phyloP scores from a whole-genome alignment of 2,329 filamentous ascomycete species.

The Microcyclosporella mali region DNA sequence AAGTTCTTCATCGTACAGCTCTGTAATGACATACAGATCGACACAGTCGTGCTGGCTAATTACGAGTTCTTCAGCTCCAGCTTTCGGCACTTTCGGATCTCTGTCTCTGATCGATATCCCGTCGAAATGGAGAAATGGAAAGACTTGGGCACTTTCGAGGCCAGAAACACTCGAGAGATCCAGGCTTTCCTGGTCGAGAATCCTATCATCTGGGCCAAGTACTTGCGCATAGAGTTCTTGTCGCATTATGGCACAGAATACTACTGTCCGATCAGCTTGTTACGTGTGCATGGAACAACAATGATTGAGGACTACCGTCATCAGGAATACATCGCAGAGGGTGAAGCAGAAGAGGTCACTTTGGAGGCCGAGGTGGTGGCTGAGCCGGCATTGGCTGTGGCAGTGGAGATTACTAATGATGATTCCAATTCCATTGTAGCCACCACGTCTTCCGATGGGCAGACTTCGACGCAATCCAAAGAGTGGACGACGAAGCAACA shows the following conservation, averaged over 20 bases:
- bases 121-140: slow-evolving; percentile 91
- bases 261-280: slow-evolving; percentile 85
- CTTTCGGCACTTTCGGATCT: slow-evolving; percentile 83
- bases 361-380: slow-evolving; percentile 15
- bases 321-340: slow-evolving; percentile 62
- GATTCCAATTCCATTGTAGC: slow-evolving; percentile 6
- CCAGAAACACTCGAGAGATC: slow-evolving; percentile 84
- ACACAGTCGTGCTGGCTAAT: slow-evolving; percentile 94
- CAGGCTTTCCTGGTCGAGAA: slow-evolving; percentile 93
- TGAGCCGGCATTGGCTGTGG: slow-evolving; percentile 10
- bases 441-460: slow-evolving; percentile 3
- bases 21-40: slow-evolving; percentile 78
- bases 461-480: background rate
- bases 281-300: slow-evolving; percentile 86
- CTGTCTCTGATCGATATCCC: slow-evolving; percentile 90
- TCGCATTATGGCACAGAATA: slow-evolving; percentile 95
- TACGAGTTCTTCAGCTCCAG: slow-evolving; percentile 99
- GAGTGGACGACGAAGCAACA: background rate
- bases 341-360: slow-evolving; percentile 43
- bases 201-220: slow-evolving; percentile 91
- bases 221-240: slow-evolving; percentile 84
- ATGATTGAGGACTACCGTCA: slow-evolving; percentile 94
- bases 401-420: slow-evolving; percentile 11
- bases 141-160: slow-evolving; percentile 79
- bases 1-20: slow-evolving; percentile 95